phyloP scores from a whole-genome alignment of 768 basidiomycete species.

The Amanita pseudoporphyria region DNA sequence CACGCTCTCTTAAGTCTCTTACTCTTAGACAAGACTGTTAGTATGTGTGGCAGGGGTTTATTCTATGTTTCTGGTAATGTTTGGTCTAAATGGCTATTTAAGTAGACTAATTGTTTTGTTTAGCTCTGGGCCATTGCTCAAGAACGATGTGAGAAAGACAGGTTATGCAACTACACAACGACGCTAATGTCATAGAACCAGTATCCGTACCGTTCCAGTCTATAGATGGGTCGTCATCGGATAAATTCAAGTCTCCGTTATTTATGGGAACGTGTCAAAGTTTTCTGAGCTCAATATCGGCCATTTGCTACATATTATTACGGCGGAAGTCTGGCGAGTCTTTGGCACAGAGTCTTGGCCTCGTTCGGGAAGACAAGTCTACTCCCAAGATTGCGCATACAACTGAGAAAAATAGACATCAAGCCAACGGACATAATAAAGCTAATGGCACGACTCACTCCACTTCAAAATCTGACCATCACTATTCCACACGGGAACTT shows the following conservation, averaged over 20 bases:
- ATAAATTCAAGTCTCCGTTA: constrained; percentile 79
- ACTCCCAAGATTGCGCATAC: constrained; percentile 16
- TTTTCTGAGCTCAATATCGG: constrained; percentile 63
- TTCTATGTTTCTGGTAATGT: constrained; percentile 76
- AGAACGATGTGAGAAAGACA: constrained; percentile 62
- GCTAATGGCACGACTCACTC: constrained; percentile 21
- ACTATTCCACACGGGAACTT: constrained; percentile 36
- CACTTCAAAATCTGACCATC: constrained; percentile 21
- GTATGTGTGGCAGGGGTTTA: constrained; percentile 86
- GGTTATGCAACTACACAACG: background rate
- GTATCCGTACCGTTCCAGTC: constrained; percentile 81
- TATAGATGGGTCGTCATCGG: constrained; percentile 47
- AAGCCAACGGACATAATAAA: constrained; percentile 24
- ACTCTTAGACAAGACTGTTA: constrained; percentile 40
- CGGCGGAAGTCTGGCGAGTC: constrained; percentile 47
- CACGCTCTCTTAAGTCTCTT: background rate
- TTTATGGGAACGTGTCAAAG: constrained; percentile 85
- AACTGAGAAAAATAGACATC: constrained; percentile 17
- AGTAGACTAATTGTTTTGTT: constrained; percentile 4
- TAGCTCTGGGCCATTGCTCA: constrained; percentile 91
- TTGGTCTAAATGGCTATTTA: background rate
- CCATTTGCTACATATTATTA: constrained; percentile 64
- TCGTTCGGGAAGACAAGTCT: constrained; percentile 28
- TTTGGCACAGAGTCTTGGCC: constrained; percentile 50
- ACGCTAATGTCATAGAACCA: constrained; percentile 17